Conservation (phyloP, 2,329 filamentous ascomycete species). For the Teratosphaeria destructans region DNA sequence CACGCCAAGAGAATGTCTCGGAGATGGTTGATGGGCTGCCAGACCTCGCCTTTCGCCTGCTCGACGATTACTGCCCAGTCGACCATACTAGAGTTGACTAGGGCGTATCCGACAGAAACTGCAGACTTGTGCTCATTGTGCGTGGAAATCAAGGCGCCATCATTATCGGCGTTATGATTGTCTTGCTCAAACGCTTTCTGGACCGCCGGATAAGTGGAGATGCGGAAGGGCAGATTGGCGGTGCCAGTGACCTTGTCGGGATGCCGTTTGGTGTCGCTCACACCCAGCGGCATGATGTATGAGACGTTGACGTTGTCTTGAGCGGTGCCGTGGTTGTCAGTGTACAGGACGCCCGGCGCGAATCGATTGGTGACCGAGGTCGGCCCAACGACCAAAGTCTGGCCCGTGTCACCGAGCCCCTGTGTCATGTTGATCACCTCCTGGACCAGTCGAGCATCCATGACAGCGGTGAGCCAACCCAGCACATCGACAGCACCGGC, state of each 20-base stretch:
- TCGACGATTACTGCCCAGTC: constrained; percentile 80
- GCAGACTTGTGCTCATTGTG: constrained; percentile 58
- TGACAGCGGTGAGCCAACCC: constrained; percentile 75
- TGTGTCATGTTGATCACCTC: constrained; percentile 53
- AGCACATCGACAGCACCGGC: constrained; percentile 52
- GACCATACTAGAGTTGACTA: constrained; percentile 56
- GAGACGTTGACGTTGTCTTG: constrained; percentile 14
- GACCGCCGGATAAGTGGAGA: constrained; percentile 54
- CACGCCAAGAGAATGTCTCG: constrained; percentile 72
- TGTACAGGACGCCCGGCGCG: constrained; percentile 24
- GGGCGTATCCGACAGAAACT: constrained; percentile 73
- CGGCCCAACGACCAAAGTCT: constrained; percentile 62
- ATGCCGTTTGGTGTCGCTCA: constrained; percentile 18
- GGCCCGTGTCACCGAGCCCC: constrained; percentile 59
- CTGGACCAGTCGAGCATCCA: constrained; percentile 56
- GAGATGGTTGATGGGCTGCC: constrained; percentile 62
- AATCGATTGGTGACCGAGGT: constrained; percentile 51
- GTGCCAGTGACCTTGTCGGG: constrained; percentile 23
- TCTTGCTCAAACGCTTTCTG: constrained; percentile 47
- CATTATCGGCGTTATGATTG: constrained; percentile 43
- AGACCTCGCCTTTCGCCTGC: constrained; percentile 63
- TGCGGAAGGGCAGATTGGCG: constrained; percentile 45
- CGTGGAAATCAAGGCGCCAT: constrained; percentile 54
- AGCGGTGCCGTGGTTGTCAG: constrained; percentile 13
- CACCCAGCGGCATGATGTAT: constrained; percentile 20